Evolutionary conservation across 495 filamentous ascomycete species (phyloP).

Genomic region (Trichoderma parareesei): DNA sequence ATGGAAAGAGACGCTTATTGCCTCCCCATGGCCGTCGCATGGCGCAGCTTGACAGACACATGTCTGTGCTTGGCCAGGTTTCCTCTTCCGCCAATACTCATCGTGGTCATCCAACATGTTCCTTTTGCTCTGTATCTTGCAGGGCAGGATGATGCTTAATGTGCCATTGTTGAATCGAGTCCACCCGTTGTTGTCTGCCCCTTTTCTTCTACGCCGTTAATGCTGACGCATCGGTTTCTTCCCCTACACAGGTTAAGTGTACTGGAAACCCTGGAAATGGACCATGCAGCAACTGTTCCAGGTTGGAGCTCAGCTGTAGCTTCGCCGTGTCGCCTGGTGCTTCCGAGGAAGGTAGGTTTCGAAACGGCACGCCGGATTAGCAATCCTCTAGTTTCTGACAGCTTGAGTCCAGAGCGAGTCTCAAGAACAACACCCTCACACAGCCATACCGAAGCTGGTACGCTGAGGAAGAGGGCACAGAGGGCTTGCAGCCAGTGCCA

Average conservation of each 20-base stretch:
- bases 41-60: not conserved
- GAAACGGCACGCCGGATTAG: not conserved
- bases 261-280: conserved; percentile 12
- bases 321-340: not conserved
- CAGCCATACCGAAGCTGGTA: conserved; percentile 17
- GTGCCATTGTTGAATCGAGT: not conserved
- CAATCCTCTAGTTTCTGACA: not conserved
- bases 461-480: conserved; percentile 16
- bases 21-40: not conserved
- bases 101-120: not conserved
- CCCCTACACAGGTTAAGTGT: conserved; percentile 13
- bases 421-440: conserved; percentile 14
- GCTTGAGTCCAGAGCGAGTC: conserved; percentile 9
- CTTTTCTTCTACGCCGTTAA: not conserved
- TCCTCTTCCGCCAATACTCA: too few relatives aligned
- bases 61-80: not conserved
- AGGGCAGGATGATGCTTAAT: not conserved
- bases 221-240: not conserved
- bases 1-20: not conserved
- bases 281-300: conserved; percentile 15
- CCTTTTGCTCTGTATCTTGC: not conserved
- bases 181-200: not conserved
- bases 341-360: conserved; percentile 7
- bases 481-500: conserved; percentile 16
- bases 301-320: conserved; percentile 14